These are phyloP conservation scores for Ustilago cynodontis DNA, from an alignment of 1,284 basidiomycete genomes.

Conservation along the genomic window DNA sequence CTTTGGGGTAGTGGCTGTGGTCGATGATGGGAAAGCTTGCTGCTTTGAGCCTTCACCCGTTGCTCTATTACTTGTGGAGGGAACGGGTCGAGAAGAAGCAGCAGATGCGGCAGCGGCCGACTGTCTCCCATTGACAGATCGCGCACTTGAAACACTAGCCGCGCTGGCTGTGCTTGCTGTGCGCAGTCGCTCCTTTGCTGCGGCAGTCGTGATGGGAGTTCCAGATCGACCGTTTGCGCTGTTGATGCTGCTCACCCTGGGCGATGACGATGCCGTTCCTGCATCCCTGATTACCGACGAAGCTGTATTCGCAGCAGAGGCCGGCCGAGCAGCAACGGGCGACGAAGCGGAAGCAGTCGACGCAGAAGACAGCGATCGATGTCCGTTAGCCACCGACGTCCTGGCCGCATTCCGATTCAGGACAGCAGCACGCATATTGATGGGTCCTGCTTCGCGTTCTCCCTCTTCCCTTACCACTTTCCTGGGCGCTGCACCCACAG, in stretches of 20 bases:
- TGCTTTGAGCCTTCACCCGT: neutral
- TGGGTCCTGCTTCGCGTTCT: conserved; percentile 60
- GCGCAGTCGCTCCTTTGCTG: conserved; percentile 11
- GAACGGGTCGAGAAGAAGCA: neutral
- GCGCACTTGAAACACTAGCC: conserved; percentile 4
- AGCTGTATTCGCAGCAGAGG: neutral
- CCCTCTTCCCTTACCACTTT: conserved; percentile 16
- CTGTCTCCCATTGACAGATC: neutral
- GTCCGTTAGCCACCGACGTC: conserved; percentile 42
- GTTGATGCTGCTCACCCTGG: neutral
- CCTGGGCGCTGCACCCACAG: conserved; percentile 7
- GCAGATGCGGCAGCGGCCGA: neutral
- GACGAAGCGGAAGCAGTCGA: conserved; percentile 25
- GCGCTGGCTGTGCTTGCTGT: conserved; percentile 20
- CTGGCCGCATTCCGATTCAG: conserved; percentile 63
- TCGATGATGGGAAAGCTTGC: neutral
- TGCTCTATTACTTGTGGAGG: neutral
- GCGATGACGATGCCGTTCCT: neutral
- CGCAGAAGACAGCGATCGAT: conserved; percentile 27
- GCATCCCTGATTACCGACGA: neutral
- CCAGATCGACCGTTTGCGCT: neutral
- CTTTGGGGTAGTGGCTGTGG: conserved; percentile 1
- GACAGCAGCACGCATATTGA: conserved; percentile 60
- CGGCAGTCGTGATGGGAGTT: neutral
- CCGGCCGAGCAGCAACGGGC: neutral